Evolutionary conservation across 306 rosid genomes (phyloP).

Genomic region (Cajanus cajan): DNA sequence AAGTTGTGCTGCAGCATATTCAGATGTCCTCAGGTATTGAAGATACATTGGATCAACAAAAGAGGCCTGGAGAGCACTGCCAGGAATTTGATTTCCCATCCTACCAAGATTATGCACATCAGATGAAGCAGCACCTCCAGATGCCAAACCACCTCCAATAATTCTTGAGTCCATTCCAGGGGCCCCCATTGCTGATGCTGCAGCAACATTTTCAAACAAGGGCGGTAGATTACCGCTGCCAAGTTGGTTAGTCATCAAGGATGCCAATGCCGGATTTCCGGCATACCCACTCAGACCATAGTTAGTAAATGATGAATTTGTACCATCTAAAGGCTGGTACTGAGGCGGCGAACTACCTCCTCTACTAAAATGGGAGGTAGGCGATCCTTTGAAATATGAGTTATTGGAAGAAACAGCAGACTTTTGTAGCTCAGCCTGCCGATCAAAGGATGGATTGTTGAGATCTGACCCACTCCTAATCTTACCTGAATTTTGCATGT

Average conservation of each 20-base stretch:
- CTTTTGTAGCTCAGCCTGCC: slow-evolving; percentile 63
- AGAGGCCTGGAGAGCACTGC: slow-evolving; percentile 70
- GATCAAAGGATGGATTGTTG: slow-evolving; percentile 45
- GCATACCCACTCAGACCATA: slow-evolving; percentile 69
- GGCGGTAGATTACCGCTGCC: slow-evolving; percentile 76
- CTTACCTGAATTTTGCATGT: slow-evolving; percentile 53
- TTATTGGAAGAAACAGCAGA: slow-evolving; percentile 45
- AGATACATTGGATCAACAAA: slow-evolving; percentile 84
- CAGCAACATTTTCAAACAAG: slow-evolving; percentile 71
- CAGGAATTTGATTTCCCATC: slow-evolving; percentile 69
- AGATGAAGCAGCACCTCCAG: slow-evolving; percentile 60
- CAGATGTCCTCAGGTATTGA: slow-evolving; percentile 83
- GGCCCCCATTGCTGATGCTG: slow-evolving; percentile 66
- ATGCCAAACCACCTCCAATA: slow-evolving; percentile 65
- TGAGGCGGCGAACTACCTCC: slow-evolving; percentile 60
- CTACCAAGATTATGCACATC: slow-evolving; percentile 68
- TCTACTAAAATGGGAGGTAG: slow-evolving; percentile 55
- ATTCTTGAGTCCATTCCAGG: slow-evolving; percentile 79
- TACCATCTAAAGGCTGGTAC: slow-evolving; percentile 68
- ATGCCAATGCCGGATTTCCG: slow-evolving; percentile 66
- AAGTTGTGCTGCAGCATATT: slow-evolving; percentile 81
- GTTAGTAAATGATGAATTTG: slow-evolving; percentile 62
- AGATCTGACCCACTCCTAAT: slow-evolving; percentile 50
- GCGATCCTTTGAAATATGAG: slow-evolving; percentile 63
- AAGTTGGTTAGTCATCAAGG: slow-evolving; percentile 84